Base-by-base conservation (phyloP, 495 filamentous ascomycete species). In the Daldinia concentrica region DNA sequence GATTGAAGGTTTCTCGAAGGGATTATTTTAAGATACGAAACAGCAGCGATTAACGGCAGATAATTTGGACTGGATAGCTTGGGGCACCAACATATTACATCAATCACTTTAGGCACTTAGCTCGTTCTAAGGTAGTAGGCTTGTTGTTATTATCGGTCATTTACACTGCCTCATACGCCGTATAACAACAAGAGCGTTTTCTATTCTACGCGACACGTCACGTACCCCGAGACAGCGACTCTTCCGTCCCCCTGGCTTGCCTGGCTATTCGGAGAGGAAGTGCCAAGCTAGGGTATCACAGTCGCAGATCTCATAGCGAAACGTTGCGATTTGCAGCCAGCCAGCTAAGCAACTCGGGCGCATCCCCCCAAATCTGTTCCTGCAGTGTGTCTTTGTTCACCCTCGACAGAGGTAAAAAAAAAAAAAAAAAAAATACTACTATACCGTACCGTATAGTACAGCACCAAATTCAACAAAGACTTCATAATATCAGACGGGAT, bases 21-120 rank as follows among this genome's bases (percentile, higher is more conserved):
- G 43, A 66, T 73, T 73, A 73, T 69, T 73, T 69, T 66, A 66
- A 73, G 71, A 73, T 62, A 69, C 71, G 66, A 69, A 73, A 66
- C 58, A 65, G 66, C 62, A 45, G 50, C 59, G 27, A 66, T 34
- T 54, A 29, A 24, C 24, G 26, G 24, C 36, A 57, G 34, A 58
- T 52, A 60, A 43, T 34, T 54, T 64, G 19, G 43, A 50, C 26
- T 27, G 39, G 26, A 43, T 43, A 51, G 30, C 41, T 58, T 37
- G 59, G 60, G 32, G n/a, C 29, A 55, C n/a, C 58, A 29, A 62
- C 36, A 37, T 56, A 65, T 39, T 32, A 19, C 60, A 57, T 50
- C 62, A 66, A 55, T 60, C 29, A 17, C 43, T 58, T 30, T 54
- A 30, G 50, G 50, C 27, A 45, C 41, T 62, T 30, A 6, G 30